Evolutionary conservation across 306 rosid genomes (phyloP).

Genomic region (Glycine tomentella): DNA sequence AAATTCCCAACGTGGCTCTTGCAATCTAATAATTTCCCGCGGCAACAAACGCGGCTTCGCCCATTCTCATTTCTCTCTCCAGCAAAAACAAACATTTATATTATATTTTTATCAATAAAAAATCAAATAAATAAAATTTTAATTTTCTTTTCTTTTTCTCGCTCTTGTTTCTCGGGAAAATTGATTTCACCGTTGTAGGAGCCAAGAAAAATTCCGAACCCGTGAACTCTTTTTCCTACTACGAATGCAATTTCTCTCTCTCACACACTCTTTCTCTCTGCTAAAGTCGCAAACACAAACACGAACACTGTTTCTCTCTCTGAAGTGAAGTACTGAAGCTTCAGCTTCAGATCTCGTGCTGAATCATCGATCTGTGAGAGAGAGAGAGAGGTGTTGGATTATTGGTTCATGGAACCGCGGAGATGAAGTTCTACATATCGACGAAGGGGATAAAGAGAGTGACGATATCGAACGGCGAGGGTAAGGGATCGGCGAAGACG

Average conservation of each 20-base stretch:
- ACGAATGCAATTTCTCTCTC: constrained; percentile 23
- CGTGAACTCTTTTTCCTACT: constrained; percentile 38
- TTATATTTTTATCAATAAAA: not conserved
- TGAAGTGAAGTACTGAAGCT: constrained; percentile 33
- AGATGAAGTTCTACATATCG: constrained; percentile 87
- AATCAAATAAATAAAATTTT: not conserved
- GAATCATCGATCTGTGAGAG: not conserved
- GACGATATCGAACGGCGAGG: constrained; percentile 65
- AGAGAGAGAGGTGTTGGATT: no score
- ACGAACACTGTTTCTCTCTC: not conserved
- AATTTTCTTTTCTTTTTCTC: not conserved
- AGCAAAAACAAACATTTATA: not conserved
- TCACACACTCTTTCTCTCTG: not conserved
- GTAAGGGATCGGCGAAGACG: constrained; percentile 51
- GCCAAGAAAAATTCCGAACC: constrained; percentile 33
- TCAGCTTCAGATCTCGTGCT: constrained; percentile 42
- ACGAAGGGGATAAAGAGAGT: constrained; percentile 75
- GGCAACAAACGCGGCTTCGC: constrained; percentile 47
- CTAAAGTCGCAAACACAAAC: not conserved
- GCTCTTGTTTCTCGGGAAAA: not conserved
- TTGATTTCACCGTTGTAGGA: constrained; percentile 26
- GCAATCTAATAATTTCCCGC: constrained; percentile 59
- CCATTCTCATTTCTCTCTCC: constrained; percentile 1
- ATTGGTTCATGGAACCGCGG: constrained; percentile 52
- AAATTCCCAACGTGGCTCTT: constrained; percentile 3